Evolutionary conservation across 352 stramenopile genomes (phyloP).

Genomic region (Pythium dissotocum): DNA sequence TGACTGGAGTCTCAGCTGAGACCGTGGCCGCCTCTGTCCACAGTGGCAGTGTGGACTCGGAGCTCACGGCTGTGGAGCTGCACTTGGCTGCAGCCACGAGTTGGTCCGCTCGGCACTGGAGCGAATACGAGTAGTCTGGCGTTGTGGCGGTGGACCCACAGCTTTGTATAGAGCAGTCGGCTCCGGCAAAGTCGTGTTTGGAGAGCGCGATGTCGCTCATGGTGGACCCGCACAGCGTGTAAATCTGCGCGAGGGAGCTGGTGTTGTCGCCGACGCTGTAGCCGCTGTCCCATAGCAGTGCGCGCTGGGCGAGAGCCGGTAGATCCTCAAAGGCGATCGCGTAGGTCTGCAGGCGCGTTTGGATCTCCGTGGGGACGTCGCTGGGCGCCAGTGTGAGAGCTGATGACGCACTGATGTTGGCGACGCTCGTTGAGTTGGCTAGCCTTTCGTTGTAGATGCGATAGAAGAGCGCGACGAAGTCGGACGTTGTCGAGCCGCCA

Average conservation of each 20-base stretch:
- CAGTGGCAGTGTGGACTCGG: conserved; percentile 9
- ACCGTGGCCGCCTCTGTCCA: conserved; percentile 10
- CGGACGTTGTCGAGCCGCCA: neutral
- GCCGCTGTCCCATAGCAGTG: conserved; percentile 28
- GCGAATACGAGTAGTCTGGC: neutral
- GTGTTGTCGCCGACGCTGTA: conserved; percentile 15
- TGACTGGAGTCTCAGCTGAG: neutral
- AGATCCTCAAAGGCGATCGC: conserved; percentile 29
- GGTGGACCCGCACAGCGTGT: conserved; percentile 14
- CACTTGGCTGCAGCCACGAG: conserved; percentile 22
- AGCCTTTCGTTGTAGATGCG: conserved; percentile 8
- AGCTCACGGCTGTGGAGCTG: conserved; percentile 23
- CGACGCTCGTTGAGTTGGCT: neutral
- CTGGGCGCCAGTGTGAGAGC: conserved; percentile 25
- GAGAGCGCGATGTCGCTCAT: conserved; percentile 18
- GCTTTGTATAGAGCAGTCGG: conserved; percentile 3
- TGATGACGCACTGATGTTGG: conserved; percentile 23
- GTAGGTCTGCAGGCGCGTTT: conserved; percentile 20
- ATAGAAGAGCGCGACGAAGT: conserved; percentile 15
- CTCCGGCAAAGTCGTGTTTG: neutral
- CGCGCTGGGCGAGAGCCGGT: conserved; percentile 32
- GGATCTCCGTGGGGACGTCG: conserved; percentile 29
- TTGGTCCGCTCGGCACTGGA: conserved; percentile 11
- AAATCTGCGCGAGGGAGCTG: conserved; percentile 19
- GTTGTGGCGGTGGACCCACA: neutral